Evolutionary conservation across 2,329 filamentous ascomycete species (phyloP).

Genomic region (Neofusicoccum ribis): DNA sequence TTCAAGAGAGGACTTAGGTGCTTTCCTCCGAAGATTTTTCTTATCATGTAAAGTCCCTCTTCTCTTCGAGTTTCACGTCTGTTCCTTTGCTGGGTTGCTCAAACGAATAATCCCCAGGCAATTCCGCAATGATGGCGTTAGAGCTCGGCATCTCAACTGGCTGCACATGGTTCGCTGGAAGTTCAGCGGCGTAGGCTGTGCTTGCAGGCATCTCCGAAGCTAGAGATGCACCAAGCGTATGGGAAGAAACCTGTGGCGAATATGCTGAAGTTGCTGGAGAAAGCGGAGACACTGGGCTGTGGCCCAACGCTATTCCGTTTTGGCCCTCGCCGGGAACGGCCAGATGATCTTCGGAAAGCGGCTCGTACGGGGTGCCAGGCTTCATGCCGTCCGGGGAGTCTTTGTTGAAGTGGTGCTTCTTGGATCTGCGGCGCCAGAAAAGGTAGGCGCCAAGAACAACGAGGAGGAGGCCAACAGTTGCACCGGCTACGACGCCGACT

Average conservation of each 20-base stretch:
- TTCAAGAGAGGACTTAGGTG: no score
- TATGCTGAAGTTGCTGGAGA: not conserved
- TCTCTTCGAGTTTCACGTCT: no score
- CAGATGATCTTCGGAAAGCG: not conserved
- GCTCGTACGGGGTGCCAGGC: not conserved
- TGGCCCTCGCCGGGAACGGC: not conserved
- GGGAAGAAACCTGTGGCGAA: no score
- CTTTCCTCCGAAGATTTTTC: no score
- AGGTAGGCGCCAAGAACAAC: not conserved
- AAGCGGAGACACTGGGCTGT: not conserved
- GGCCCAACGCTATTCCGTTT: not conserved
- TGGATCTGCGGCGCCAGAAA: not conserved
- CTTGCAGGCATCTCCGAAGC: not conserved
- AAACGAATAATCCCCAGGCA: not conserved
- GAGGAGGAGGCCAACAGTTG: not conserved
- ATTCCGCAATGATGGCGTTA: not conserved
- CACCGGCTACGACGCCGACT: not conserved
- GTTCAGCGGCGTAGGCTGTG: not conserved
- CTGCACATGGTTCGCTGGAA: not conserved
- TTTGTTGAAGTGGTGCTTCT: not conserved
- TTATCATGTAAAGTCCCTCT: no score
- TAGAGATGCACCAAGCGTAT: no score
- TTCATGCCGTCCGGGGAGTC: not conserved
- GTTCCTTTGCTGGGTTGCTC: not conserved
- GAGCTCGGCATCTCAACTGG: not conserved